Base-by-base conservation (phyloP, 805 yeast genomes). In the Isabelozyma heimii region DNA sequence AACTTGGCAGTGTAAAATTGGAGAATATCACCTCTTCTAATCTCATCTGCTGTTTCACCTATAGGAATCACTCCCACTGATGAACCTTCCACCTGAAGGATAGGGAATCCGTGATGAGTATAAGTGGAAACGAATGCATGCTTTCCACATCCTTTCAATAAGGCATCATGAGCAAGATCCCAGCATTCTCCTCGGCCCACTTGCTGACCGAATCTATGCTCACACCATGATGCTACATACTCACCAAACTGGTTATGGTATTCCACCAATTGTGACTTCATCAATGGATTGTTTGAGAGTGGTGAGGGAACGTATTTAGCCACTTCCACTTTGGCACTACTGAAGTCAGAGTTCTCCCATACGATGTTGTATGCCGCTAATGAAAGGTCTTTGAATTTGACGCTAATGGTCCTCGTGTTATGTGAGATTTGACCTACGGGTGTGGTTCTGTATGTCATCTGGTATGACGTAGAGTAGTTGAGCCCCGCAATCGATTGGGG, bases 141-240 rank as follows among this genome's bases (percentile, higher is more conserved):
- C 27, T 73, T 77, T 0, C 85, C 85, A 57, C 85, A 80, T 0
- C 82, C 81, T 50, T 77, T 75, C 44, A 66, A 60, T 40, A 81
- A 63, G 0, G 85, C 83, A 44, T 79, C 79, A 46, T 70, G 76
- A 0, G 84, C 85, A 49, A 81, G 69, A 33, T 82, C 82, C 85
- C 85, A 81, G 54, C 86, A 81, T 54, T 81, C 85, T 6, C 86
- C 86, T 38, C 73, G 60, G 2, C 83, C 84, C 9, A 81, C 83
- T 44, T 63, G 61, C 43, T 70, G 66, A 7, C 83, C 83, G 30
- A 65, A 53, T 16, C 72, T 70, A 20, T 70, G 75, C 52, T 79
- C 81, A 59, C 77, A 69, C 86, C 85, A 81, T 27, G 73, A 65
- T 3, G 82, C 83, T 9, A 81, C 70, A 53, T 79, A 74, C 15